Percentiles rank a stretch among this genome's conserved stretches.
phyloP scores from a whole-genome alignment of 2,329 filamentous ascomycete species.

The Xylariomycetidae sp. region DNA sequence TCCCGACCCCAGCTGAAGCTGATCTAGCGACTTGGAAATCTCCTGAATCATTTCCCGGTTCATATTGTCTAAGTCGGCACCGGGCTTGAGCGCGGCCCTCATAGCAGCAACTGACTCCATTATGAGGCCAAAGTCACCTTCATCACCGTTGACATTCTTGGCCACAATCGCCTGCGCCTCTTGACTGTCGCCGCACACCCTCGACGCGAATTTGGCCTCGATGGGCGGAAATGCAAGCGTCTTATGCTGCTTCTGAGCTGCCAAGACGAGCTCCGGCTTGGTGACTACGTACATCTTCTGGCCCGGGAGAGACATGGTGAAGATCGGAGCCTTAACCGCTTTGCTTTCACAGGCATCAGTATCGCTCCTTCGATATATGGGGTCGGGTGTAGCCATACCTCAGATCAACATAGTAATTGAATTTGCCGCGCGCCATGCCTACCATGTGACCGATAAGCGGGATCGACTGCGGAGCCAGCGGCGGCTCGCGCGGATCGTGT shows the following conservation, averaged over 20 bases:
- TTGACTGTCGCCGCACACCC: constrained; percentile 24
- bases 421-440: constrained; percentile 22
- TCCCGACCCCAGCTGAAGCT: constrained; percentile 9
- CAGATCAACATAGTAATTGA: constrained; percentile 29
- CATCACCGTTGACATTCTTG: constrained; percentile 30
- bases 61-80: constrained; percentile 28
- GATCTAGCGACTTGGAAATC: constrained; percentile 20
- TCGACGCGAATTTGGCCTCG: constrained; percentile 26
- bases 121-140: constrained; percentile 27
- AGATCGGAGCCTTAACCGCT: constrained; percentile 27
- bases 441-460: constrained; percentile 28
- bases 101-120: constrained; percentile 31
- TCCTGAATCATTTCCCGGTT: constrained; percentile 29
- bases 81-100: constrained; percentile 25
- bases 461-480: constrained; percentile 23
- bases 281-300: constrained; percentile 38
- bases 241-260: constrained; percentile 33
- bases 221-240: constrained; percentile 34
- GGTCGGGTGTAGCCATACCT: constrained; percentile 13
- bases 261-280: constrained; percentile 29
- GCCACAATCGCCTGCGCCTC: constrained; percentile 25
- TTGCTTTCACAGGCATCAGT: constrained; percentile 6
- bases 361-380: background rate
- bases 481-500: constrained; percentile 28
- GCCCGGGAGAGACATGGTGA: constrained; percentile 36